A percentile compares a stretch with the other conserved stretches of the same genome.
Evolutionary conservation across 805 yeast genomes (phyloP).

Genomic region (Yamadazyma endophytica): DNA sequence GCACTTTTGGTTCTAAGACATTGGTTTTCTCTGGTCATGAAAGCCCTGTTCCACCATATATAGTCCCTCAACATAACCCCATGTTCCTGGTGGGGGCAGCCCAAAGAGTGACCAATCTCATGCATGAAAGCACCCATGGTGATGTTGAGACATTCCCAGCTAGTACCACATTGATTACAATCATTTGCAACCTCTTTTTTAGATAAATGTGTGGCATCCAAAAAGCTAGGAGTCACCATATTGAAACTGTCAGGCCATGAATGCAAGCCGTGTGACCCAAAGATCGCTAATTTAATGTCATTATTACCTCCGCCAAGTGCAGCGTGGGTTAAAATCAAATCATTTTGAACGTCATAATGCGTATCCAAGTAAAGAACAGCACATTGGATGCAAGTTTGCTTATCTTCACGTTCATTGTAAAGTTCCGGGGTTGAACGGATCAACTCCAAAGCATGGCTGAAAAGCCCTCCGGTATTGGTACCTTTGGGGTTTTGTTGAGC

Average conservation of each 20-base stretch:
- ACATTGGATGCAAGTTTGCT: conserved; percentile 61
- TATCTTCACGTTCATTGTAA: conserved; percentile 37
- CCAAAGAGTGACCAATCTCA: conserved; percentile 87
- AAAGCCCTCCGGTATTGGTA: conserved; percentile 68
- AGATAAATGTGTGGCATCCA: conserved; percentile 65
- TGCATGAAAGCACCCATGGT: conserved; percentile 94
- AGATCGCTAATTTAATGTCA: conserved; percentile 73
- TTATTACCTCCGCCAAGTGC: conserved; percentile 89
- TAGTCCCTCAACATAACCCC: conserved; percentile 93
- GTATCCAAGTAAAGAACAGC: conserved; percentile 85
- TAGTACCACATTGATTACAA: conserved; percentile 73
- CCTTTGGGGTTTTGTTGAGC: conserved; percentile 88
- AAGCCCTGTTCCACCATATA: conserved; percentile 73
- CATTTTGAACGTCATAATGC: conserved; percentile 64
- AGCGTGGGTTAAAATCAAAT: conserved; percentile 78
- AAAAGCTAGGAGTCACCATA: conserved; percentile 60
- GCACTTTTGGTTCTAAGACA: conserved; percentile 49
- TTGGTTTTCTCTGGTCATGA: conserved; percentile 63
- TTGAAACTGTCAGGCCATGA: conserved; percentile 90
- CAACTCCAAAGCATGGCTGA: conserved; percentile 75
- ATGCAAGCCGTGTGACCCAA: conserved; percentile 89
- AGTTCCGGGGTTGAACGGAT: conserved; percentile 36
- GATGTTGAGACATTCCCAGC: conserved; percentile 86
- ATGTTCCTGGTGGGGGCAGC: conserved; percentile 85
- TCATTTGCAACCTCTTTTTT: conserved; percentile 85